Conservation (phyloP, 1,284 basidiomycete species). For the Ustilago sp. region DNA sequence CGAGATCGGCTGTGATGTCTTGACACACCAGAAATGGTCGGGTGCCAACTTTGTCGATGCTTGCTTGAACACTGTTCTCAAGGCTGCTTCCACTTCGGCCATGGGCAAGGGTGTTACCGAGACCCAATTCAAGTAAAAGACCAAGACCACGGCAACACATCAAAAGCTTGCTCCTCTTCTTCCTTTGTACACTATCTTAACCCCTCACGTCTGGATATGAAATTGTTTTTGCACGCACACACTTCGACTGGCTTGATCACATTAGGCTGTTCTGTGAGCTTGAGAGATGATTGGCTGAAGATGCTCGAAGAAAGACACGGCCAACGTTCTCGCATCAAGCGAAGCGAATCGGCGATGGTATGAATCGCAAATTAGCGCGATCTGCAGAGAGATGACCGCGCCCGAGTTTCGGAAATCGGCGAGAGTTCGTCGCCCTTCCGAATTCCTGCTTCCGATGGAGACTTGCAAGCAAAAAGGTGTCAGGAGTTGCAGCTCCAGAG, state of each 20-base stretch:
- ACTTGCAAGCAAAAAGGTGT: not conserved
- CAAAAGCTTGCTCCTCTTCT: not conserved
- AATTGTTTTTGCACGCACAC: conserved; percentile 3
- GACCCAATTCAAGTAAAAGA: conserved; percentile 77
- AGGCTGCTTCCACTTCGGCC: conserved; percentile 92
- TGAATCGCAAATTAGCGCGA: not conserved
- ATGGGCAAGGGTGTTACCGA: conserved; percentile 96
- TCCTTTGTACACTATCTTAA: conserved; percentile 22
- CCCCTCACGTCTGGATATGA: not conserved
- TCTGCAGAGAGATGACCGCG: not conserved
- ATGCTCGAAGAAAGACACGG: too few species aligned
- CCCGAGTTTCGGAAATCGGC: not conserved
- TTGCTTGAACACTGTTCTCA: conserved; percentile 92
- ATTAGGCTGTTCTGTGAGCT: too few species aligned
- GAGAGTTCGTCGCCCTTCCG: not conserved
- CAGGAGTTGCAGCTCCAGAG: not conserved
- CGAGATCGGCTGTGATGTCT: conserved; percentile 71
- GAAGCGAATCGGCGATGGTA: not conserved
- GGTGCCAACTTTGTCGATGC: conserved; percentile 93
- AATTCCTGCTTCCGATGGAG: conserved; percentile 1
- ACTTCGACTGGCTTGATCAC: too few species aligned
- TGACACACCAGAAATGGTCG: conserved; percentile 79
- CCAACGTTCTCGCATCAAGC: too few species aligned
- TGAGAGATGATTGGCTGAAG: too few species aligned
- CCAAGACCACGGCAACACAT: not conserved